Evolutionary conservation across 441 rosid species (phyloP).

Genomic region (Flueggea neowawraea): DNA sequence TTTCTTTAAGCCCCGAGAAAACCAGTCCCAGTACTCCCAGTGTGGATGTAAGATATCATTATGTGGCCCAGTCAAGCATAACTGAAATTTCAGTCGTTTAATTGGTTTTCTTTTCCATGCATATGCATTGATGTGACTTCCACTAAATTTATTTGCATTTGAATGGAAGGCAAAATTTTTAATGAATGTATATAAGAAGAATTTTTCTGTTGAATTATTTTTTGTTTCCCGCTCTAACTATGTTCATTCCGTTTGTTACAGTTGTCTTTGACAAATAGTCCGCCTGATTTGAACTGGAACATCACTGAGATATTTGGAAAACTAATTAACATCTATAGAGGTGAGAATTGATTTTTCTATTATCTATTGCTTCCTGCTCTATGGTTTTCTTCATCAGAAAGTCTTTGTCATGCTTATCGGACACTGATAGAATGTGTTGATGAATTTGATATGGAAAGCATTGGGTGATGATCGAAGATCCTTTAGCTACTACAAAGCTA

Average conservation of each 20-base stretch:
- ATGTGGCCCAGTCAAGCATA: background rate
- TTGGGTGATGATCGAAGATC: constrained; percentile 95
- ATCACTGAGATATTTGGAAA: constrained; percentile 88
- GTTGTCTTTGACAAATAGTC: constrained; percentile 53
- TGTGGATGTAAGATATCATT: constrained; percentile 42
- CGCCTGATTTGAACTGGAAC: constrained; percentile 83
- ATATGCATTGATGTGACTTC: too few relatives aligned
- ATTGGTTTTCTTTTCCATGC: background rate
- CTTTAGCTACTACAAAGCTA: constrained; percentile 93
- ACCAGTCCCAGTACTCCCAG: constrained; percentile 27
- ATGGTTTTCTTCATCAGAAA: background rate
- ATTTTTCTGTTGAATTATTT: background rate
- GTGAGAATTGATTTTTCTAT: constrained; percentile 28
- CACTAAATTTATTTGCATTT: too few relatives aligned
- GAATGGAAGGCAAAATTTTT: background rate
- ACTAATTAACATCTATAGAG: constrained; percentile 85
- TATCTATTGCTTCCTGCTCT: background rate
- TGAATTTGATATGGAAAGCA: constrained; percentile 40
- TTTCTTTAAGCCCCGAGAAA: constrained; percentile 30
- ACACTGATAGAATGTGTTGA: constrained; percentile 19
- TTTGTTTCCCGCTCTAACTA: constrained; percentile 12
- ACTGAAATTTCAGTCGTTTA: background rate
- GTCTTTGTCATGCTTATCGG: background rate
- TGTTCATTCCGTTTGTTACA: constrained; percentile 21
- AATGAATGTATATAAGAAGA: too few relatives aligned